Evolutionary conservation across 2,329 filamentous ascomycete species (phyloP), one percentile per base, ranked within the genome.

Genomic region (Colletotrichum gigasporum): DNA sequence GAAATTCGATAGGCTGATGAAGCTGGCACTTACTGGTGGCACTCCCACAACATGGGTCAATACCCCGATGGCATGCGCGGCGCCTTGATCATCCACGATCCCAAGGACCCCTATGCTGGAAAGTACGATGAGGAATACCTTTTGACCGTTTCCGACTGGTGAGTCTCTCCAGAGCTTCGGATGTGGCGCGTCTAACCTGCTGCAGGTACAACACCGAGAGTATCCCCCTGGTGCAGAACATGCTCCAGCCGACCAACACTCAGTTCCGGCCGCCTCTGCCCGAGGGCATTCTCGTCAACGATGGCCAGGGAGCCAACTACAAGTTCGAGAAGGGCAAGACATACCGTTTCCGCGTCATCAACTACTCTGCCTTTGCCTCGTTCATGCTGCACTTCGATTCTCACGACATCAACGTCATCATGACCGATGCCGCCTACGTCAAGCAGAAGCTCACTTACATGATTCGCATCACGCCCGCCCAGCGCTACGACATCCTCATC

Each of bases 1-100:
- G 18, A 22, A 28, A 12, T 2, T 2, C 5, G 20, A 28, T 20
- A 65, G 63, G 63, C 63, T 45, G 76, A 83, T 61, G 68, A 68
- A 10, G 71, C 80, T 3, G 82, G 82, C 5, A 83, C 82, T 3
- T 84, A 76, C 57, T 84, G 81, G 82, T 84, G 79, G 80, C 89
- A 91, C 74, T 89, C 86, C 1, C 89, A 91, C 72, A 81, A 84
- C 58, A 83, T 83, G 76, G 87, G 83, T 2, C 88, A 90, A 70
- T 91, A 90, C 69, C 87, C 88, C 0, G 89, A 91, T 72, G 89
- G 89, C n/a, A 79, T 90, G 44, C 85, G 88, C 16, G 87, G 86
- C 2, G 78, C 86, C 0, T 70, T 91, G 41, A 85, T 91, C 58
- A 80, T 91, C 11, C 82, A 88, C 52, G 87, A 90, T 68, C 82